A percentile compares a stretch with the other conserved stretches of the same genome.
These are phyloP conservation scores for Termitomyces sp. DNA, from an alignment of 768 basidiomycete genomes.

Conservation along the genomic window DNA sequence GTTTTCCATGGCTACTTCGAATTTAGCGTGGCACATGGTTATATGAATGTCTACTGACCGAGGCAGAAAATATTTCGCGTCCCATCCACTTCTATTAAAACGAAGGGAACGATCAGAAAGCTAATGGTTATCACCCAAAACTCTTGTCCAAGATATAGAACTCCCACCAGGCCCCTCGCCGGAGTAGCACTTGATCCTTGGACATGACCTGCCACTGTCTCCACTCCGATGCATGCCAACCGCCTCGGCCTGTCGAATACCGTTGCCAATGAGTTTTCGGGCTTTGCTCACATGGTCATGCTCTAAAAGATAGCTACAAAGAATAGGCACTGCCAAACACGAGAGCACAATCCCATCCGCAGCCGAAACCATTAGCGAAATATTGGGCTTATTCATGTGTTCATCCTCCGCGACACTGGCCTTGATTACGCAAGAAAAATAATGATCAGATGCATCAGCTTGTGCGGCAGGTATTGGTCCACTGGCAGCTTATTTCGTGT, in stretches of 20 bases:
- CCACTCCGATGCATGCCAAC: conserved; percentile 38
- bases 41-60: conserved; percentile 31
- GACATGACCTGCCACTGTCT: conserved; percentile 36
- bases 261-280: conserved; percentile 39
- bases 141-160: conserved; percentile 35
- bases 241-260: conserved; percentile 32
- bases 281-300: conserved; percentile 44
- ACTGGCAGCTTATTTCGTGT: conserved; percentile 19
- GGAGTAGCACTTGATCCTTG: conserved; percentile 33
- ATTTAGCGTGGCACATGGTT: conserved; percentile 28
- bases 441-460: conserved; percentile 15
- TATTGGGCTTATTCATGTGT: conserved; percentile 27
- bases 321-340: conserved; percentile 39
- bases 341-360: conserved; percentile 41
- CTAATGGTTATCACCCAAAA: neutral
- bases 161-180: conserved; percentile 39
- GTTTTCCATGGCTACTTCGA: conserved; percentile 36
- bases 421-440: conserved; percentile 38
- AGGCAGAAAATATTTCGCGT: conserved; percentile 28
- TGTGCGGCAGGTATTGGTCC: neutral
- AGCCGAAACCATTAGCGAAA: conserved; percentile 30
- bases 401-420: conserved; percentile 43
- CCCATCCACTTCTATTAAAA: conserved; percentile 21
- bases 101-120: conserved; percentile 5
- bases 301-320: conserved; percentile 39